Conservation (phyloP, 116 monocot genomes). For the Iris pallida region DNA sequence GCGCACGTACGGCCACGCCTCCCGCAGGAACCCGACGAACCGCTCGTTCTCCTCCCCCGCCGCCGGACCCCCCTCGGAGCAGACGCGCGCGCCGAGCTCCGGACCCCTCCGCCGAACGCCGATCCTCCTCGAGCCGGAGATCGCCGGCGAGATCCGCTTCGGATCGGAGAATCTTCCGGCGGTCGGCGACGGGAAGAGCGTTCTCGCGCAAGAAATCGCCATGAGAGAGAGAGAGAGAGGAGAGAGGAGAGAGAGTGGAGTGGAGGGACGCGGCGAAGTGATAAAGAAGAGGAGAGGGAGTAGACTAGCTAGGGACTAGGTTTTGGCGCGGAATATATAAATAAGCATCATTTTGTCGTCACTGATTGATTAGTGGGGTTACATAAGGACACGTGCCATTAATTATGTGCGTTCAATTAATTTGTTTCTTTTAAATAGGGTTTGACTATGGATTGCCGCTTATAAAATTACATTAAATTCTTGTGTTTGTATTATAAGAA, state of each 20-base stretch:
- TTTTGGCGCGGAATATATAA: too few species aligned
- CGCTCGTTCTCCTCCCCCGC: conserved; percentile 21
- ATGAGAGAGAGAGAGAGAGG: neutral
- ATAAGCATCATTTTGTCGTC: too few species aligned
- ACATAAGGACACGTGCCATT: too few species aligned
- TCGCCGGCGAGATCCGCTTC: neutral
- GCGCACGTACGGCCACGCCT: conserved; percentile 64
- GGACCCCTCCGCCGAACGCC: neutral
- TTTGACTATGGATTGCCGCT: too few species aligned
- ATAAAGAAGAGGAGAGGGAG: neutral
- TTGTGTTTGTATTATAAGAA: too few species aligned
- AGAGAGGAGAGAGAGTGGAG: neutral
- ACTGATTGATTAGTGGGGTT: too few species aligned
- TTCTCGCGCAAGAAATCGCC: conserved; percentile 10
- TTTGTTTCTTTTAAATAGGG: too few species aligned
- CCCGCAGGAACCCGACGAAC: conserved; percentile 47
- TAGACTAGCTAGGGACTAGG: neutral
- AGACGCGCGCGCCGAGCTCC: neutral
- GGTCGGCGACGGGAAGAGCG: neutral
- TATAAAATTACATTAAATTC: too few species aligned
- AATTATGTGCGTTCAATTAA: too few species aligned
- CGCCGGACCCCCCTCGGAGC: neutral
- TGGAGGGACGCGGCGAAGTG: conserved; percentile 15
- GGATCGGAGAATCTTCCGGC: neutral
- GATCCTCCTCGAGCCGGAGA: neutral